These are phyloP conservation scores for Xylaria multiplex DNA, from an alignment of 2,329 filamentous ascomycete genomes.

Conservation along the genomic window DNA sequence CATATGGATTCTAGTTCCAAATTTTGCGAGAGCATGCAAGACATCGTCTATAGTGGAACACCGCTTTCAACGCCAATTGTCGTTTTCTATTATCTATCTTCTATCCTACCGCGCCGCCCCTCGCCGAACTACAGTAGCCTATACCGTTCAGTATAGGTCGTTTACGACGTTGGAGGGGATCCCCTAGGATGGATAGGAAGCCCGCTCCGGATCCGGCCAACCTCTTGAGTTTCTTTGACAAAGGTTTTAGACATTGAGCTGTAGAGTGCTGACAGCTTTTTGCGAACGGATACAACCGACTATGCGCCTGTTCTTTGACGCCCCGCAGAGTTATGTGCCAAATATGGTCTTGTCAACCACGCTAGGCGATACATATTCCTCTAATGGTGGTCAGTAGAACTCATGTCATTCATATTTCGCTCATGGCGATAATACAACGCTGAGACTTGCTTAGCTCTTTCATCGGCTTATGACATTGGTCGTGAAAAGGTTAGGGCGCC, in stretches of 20 bases:
- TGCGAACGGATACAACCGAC: constrained; percentile 12
- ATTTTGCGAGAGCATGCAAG: constrained; percentile 21
- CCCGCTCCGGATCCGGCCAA: constrained; percentile 28
- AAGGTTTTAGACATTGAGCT: constrained; percentile 2
- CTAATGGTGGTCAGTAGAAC: neutral
- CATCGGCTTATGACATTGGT: neutral
- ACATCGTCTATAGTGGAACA: constrained; percentile 22
- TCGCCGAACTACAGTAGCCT: neutral
- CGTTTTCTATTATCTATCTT: neutral
- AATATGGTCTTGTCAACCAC: neutral
- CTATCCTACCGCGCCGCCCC: neutral
- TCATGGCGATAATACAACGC: too few relatives aligned
- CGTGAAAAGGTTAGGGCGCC: neutral
- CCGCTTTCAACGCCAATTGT: constrained; percentile 15
- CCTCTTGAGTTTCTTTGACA: neutral
- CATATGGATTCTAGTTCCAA: constrained; percentile 20
- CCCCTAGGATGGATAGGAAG: neutral
- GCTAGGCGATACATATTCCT: neutral
- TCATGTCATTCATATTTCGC: neutral
- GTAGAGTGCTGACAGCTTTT: neutral
- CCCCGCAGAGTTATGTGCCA: neutral
- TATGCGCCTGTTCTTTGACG: neutral
- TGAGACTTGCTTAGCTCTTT: neutral
- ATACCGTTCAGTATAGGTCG: neutral
- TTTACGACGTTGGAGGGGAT: neutral